Evolutionary conservation across 73 alveolate genomes (phyloP).

Genomic region (Tetrahymena elliotti): DNA sequence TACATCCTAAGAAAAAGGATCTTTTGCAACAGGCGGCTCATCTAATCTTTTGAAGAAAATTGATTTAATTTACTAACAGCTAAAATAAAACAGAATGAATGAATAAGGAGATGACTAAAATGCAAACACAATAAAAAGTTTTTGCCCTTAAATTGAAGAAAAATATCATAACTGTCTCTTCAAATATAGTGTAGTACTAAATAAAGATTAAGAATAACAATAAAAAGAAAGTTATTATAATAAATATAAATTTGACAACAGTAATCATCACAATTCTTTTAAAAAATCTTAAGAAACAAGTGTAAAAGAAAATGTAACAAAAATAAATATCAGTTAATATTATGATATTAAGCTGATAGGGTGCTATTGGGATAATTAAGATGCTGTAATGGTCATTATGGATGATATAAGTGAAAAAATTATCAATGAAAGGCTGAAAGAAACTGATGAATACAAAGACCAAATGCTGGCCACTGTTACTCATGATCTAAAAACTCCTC

Average conservation of each 20-base stretch:
- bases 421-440: neutral
- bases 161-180: neutral
- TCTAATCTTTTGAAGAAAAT: neutral
- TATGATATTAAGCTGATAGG: neutral
- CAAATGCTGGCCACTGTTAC: neutral
- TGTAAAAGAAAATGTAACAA: neutral
- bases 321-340: neutral
- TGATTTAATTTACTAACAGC: neutral
- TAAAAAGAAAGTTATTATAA: neutral
- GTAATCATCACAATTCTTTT: neutral
- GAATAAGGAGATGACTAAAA: neutral
- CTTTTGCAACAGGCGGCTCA: neutral
- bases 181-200: neutral
- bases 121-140: neutral
- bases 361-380: neutral
- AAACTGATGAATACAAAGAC: neutral
- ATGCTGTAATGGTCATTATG: neutral
- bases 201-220: neutral
- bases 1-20: neutral
- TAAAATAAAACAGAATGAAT: neutral
- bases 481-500: slow-evolving; percentile 3
- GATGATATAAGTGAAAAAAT: neutral
- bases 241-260: neutral
- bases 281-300: neutral
- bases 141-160: neutral